Conservation (phyloP, 129 eudicot species). For the Mikania micrantha region DNA sequence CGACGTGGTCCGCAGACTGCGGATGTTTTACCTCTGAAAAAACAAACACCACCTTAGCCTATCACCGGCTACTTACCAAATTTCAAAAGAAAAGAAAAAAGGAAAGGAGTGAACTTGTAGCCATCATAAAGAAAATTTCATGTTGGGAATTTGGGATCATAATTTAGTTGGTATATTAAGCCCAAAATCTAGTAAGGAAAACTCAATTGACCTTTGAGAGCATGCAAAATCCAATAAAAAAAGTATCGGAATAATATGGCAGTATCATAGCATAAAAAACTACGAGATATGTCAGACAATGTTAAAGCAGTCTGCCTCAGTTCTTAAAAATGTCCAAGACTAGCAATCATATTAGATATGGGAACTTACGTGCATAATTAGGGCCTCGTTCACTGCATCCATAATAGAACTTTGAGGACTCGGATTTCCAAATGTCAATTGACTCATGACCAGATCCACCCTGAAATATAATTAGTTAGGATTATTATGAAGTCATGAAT, state of each 20-base stretch:
- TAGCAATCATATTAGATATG: neutral
- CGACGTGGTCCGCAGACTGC: no score
- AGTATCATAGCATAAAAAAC: neutral
- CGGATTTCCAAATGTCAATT: conserved; percentile 84
- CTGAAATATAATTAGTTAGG: conserved; percentile 28
- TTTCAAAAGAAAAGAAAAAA: neutral
- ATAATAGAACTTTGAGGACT: conserved; percentile 54
- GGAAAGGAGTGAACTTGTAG: neutral
- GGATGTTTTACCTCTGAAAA: no score
- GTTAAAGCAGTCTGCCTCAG: neutral
- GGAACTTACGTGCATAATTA: conserved; percentile 69
- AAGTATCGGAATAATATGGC: neutral
- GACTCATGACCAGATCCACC: conserved; percentile 50
- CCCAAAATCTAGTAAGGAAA: neutral
- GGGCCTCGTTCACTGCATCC: conserved; percentile 95
- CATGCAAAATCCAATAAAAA: neutral
- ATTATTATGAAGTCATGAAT: neutral
- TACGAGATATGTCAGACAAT: neutral
- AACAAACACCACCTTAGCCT: no score
- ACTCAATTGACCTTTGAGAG: neutral
- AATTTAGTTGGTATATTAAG: neutral
- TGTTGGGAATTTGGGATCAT: neutral
- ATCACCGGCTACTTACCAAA: neutral
- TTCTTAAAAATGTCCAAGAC: neutral
- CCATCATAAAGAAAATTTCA: conserved; percentile 3